Conservation (phyloP, 495 filamentous ascomycete species). For the Platismatia glauca region DNA sequence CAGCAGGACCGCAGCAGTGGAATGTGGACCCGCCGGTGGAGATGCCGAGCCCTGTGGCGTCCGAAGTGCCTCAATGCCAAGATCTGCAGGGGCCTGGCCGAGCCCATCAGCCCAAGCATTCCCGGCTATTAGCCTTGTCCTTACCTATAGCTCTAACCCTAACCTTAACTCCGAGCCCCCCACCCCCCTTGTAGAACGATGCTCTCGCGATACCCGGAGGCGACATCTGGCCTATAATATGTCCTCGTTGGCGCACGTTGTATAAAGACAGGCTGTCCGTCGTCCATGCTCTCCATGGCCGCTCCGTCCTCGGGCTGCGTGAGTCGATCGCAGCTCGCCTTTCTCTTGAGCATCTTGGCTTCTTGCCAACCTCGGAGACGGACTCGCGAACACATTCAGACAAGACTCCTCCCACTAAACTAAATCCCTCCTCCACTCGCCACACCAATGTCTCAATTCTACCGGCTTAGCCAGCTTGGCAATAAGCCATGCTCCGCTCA, state of each 20-base stretch:
- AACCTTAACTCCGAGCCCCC: no score
- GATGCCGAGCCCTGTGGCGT: not conserved
- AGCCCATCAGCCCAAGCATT: no score
- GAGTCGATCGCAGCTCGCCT: not conserved
- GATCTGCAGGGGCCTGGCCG: no score
- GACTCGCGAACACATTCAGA: not conserved
- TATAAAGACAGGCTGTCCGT: constrained; percentile 1
- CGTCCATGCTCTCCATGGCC: no score
- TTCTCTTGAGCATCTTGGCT: constrained; percentile 1
- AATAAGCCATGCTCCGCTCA: not conserved
- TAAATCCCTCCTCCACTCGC: not conserved
- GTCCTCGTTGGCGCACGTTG: not conserved
- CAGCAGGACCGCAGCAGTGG: no score
- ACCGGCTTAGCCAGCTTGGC: not conserved
- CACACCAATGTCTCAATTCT: not conserved
- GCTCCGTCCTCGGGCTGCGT: no score
- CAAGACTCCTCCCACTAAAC: not conserved
- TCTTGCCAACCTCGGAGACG: not conserved
- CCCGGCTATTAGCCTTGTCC: no score
- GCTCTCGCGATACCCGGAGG: not conserved
- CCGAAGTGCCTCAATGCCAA: not conserved
- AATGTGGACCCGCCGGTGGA: no score
- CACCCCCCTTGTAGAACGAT: not conserved
- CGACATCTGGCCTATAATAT: not conserved
- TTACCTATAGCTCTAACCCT: no score